Evolutionary conservation across 1,284 basidiomycete species (phyloP), one percentile per base, ranked within the genome.

Genomic region (Cryptococcus sp.): DNA sequence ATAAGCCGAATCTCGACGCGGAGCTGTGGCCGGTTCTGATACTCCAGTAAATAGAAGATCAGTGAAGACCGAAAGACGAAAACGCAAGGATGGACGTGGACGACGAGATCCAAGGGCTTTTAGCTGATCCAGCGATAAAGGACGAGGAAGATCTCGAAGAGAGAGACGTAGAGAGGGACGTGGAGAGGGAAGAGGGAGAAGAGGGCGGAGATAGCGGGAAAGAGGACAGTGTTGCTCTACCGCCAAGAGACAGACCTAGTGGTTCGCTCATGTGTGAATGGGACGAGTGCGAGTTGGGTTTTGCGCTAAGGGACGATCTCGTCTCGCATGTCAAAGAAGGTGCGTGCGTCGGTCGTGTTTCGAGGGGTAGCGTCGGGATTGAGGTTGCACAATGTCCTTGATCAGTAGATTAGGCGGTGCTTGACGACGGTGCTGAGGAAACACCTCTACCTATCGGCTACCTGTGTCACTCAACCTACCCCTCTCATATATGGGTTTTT

Each of bases 321-420:
- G 69, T 69, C n/a, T 56, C 61, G 50, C 71, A 73, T 54, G 57
- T 75, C 13, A 59, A 64, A 25, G 52, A 55, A 1, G 65, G 73
- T 73, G 45, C 54, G 70, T 70, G 29, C 29, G 29, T 7, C 13
- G n/a, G 8, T 34, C 8, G 29, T 34, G 8, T 34, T 34, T 34
- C 29, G 8, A 34, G 29, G 29, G 29, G 29, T 34, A 34, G 29
- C 29, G 29, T 34, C n/a, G n/a, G n/a, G n/a, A n/a, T n/a, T n/a
- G n/a, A 34, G 29, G 13, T 34, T 34, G 29, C 29, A 13, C 29
- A 13, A 10, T 10, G 8, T 34, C 5, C 29, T 34, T 4, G 29
- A 34, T 34, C 29, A 34, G 29, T 34, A 13, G 13, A 34, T 7
- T 34, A 34, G 29, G 8, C 29, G 29, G 4, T 34, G 29, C 29